These are phyloP conservation scores for Xanthoconium stramineum DNA, from an alignment of 768 basidiomycete genomes.

Conservation along the genomic window DNA sequence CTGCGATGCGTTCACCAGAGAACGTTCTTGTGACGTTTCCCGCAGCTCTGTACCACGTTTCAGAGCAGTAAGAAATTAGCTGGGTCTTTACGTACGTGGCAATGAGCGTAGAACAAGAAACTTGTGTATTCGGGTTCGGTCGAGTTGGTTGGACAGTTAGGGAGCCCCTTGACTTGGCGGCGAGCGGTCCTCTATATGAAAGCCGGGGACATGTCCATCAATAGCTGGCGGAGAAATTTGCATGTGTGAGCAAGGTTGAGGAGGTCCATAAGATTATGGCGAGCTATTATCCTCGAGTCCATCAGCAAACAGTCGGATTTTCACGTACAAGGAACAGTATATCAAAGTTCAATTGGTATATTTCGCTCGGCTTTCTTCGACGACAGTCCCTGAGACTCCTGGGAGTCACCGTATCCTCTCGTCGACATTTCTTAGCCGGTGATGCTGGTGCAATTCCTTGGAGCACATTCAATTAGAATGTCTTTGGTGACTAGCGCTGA, in stretches of 20 bases:
- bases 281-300: too few relatives aligned
- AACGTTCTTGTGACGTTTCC: neutral
- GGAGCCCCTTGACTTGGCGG: neutral
- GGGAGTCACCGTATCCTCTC: neutral
- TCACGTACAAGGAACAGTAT: too few relatives aligned
- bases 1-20: constrained; percentile 13
- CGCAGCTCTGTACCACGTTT: constrained; percentile 7
- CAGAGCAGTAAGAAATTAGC: neutral
- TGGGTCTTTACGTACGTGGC: neutral
- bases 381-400: neutral
- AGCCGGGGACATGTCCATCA: neutral
- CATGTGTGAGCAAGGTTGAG: neutral
- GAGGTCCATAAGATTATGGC: too few relatives aligned
- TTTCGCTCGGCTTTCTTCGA: neutral
- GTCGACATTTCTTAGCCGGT: neutral
- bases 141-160: neutral
- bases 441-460: too few relatives aligned
- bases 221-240: neutral
- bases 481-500: neutral
- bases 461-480: too few relatives aligned
- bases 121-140: neutral
- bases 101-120: neutral
- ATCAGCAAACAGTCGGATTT: neutral
- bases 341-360: neutral
- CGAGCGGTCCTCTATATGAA: neutral